These are phyloP conservation scores for Corinectria fuckeliana DNA, from an alignment of 2,329 filamentous ascomycete genomes.

Conservation along the genomic window DNA sequence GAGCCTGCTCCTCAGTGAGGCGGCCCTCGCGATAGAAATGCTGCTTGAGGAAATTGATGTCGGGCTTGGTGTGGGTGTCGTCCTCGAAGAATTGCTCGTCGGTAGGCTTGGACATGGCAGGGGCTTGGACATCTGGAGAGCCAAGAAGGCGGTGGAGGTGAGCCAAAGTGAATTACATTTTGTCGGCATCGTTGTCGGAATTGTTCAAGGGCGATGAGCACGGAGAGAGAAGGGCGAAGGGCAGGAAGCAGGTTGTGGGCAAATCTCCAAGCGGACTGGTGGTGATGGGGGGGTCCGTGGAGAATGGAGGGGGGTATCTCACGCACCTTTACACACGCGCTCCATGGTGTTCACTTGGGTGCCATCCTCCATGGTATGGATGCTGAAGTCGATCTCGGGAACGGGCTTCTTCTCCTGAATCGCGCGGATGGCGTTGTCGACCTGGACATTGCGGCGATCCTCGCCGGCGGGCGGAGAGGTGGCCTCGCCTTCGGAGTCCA, in stretches of 20 bases:
- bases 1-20: constrained; percentile 93
- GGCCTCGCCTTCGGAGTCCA: constrained; percentile 57
- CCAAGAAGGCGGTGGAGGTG: constrained; percentile 20
- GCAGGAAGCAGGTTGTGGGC: constrained; percentile 1
- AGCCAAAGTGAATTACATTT: constrained; percentile 21
- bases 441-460: constrained; percentile 63
- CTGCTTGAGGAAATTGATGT: constrained; percentile 94
- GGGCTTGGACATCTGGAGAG: constrained; percentile 88
- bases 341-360: constrained; percentile 94
- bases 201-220: background rate
- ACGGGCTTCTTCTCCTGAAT: constrained; percentile 94
- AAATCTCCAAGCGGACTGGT: constrained; percentile 17
- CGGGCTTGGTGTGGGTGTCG: constrained; percentile 83
- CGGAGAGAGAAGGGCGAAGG: background rate
- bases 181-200: background rate
- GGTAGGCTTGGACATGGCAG: constrained; percentile 89
- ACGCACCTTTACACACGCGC: constrained; percentile 95
- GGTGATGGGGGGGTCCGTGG: constrained; percentile 32
- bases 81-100: constrained; percentile 95
- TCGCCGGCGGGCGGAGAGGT: constrained; percentile 43
- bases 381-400: constrained; percentile 97
- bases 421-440: constrained; percentile 91
- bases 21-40: constrained; percentile 98
- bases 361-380: constrained; percentile 98
- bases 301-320: constrained; percentile 27